These are phyloP conservation scores for Pyrenophora teres DNA, from an alignment of 2,329 filamentous ascomycete species.

Conservation along the genomic window DNA sequence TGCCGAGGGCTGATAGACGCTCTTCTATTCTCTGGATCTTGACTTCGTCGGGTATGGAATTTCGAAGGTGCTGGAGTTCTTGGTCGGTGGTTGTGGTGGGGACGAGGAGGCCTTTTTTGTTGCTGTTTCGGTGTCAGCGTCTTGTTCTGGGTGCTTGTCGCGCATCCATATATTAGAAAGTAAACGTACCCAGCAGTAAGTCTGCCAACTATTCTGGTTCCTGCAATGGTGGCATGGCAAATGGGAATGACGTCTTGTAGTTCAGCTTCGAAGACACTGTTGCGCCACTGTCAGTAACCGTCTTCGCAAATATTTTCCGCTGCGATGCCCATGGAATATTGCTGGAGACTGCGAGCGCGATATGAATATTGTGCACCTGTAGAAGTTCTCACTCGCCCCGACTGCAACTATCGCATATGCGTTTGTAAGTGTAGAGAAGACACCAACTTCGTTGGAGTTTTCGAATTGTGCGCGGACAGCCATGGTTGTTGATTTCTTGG, in stretches of 20 bases:
- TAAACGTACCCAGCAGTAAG: constrained; percentile 80
- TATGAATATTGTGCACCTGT: constrained; percentile 63
- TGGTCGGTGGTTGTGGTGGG: constrained; percentile 96
- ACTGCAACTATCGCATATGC: constrained; percentile 93
- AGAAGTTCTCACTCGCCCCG: constrained; percentile 98
- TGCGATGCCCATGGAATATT: neutral
- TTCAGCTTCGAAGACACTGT: constrained; percentile 93
- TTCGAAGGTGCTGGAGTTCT: constrained; percentile 95
- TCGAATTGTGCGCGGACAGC: constrained; percentile 71
- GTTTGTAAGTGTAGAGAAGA: constrained; percentile 96
- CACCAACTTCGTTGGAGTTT: constrained; percentile 93
- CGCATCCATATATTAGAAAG: neutral
- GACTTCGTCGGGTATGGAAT: constrained; percentile 87
- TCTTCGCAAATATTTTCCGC: neutral
- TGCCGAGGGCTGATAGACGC: constrained; percentile 90
- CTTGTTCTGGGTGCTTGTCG: neutral
- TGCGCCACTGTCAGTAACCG: constrained; percentile 23
- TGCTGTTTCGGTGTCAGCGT: constrained; percentile 57
- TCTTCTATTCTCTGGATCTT: constrained; percentile 98
- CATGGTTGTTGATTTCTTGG: constrained; percentile 46
- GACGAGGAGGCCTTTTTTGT: constrained; percentile 94
- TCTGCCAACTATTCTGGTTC: constrained; percentile 92
- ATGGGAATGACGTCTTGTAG: constrained; percentile 97
- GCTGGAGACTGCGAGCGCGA: neutral
- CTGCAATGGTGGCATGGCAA: constrained; percentile 93